A percentile compares a stretch with the other conserved stretches of the same genome.
These are phyloP conservation scores for Penicillium crystallinum DNA, from an alignment of 495 filamentous ascomycete genomes.

Conservation along the genomic window DNA sequence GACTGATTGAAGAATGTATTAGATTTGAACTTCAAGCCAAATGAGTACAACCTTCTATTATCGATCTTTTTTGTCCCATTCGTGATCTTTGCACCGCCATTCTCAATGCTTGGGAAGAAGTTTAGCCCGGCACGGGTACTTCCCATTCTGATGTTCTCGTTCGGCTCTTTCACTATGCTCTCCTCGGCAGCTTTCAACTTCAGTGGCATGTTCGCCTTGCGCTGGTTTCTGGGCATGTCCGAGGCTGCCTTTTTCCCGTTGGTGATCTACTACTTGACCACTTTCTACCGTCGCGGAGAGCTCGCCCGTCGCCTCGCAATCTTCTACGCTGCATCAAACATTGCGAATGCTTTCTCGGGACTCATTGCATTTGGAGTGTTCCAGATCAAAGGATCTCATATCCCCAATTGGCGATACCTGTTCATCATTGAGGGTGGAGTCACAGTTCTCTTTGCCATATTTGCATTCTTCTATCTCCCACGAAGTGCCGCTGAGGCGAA, in stretches of 20 bases:
- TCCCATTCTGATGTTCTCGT: slow-evolving; percentile 62
- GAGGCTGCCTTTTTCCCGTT: slow-evolving; percentile 73
- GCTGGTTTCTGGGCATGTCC: slow-evolving; percentile 59
- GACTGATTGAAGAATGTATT: background rate
- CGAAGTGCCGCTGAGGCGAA: slow-evolving; percentile 54
- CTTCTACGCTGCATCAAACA: slow-evolving; percentile 73
- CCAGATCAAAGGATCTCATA: slow-evolving; percentile 53
- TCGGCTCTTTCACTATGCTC: slow-evolving; percentile 56
- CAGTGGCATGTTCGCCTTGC: slow-evolving; percentile 56
- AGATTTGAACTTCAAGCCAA: slow-evolving; percentile 52
- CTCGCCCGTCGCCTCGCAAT: slow-evolving; percentile 68
- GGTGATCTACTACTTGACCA: slow-evolving; percentile 55
- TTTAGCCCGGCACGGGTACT: slow-evolving; percentile 59
- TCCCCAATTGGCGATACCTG: slow-evolving; percentile 65
- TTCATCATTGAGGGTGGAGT: slow-evolving; percentile 69
- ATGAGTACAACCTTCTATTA: slow-evolving; percentile 67
- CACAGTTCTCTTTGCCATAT: slow-evolving; percentile 59
- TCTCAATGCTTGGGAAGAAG: slow-evolving; percentile 66
- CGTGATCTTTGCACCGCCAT: slow-evolving; percentile 60
- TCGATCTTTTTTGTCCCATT: slow-evolving; percentile 77
- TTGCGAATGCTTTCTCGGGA: slow-evolving; percentile 70
- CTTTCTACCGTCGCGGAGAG: slow-evolving; percentile 73
- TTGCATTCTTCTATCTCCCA: slow-evolving; percentile 67
- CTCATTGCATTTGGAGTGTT: slow-evolving; percentile 73
- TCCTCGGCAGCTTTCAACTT: slow-evolving; percentile 55